Evolutionary conservation across 2,329 filamentous ascomycete genomes (phyloP).

Genomic region (Seiridium unicorne): DNA sequence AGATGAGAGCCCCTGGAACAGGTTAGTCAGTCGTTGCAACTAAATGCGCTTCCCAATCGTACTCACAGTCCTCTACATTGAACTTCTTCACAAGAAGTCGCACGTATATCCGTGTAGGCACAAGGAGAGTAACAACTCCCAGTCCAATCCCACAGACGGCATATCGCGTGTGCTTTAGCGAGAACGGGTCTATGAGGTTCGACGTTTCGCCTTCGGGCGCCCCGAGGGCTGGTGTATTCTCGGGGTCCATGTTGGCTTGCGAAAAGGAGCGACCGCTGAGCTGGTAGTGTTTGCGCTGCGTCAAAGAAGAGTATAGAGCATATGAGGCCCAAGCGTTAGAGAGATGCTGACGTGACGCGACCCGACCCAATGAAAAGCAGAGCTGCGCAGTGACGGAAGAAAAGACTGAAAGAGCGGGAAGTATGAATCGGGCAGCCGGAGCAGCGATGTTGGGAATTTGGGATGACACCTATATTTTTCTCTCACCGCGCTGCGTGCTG

Average conservation of each 20-base stretch:
- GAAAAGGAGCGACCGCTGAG: too few relatives aligned
- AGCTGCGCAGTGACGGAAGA: too few relatives aligned
- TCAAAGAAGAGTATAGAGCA: too few relatives aligned
- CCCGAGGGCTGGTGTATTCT: not conserved
- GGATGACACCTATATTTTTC: too few relatives aligned
- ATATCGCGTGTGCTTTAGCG: not conserved
- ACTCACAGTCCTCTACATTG: constrained; percentile 11
- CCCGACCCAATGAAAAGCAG: too few relatives aligned
- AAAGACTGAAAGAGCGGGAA: too few relatives aligned
- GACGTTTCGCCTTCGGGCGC: not conserved
- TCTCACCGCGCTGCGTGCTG: too few relatives aligned
- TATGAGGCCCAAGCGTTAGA: too few relatives aligned
- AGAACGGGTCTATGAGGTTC: not conserved
- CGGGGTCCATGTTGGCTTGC: not conserved
- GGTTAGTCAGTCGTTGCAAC: constrained; percentile 6
- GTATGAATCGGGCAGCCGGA: too few relatives aligned
- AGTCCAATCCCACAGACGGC: not conserved
- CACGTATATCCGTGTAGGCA: constrained; percentile 2
- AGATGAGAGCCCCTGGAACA: not conserved
- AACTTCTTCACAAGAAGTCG: constrained; percentile 8
- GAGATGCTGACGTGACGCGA: too few relatives aligned
- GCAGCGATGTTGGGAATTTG: too few relatives aligned
- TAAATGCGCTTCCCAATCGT: not conserved
- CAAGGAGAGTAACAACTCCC: not conserved
- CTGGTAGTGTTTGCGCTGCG: too few relatives aligned